Evolutionary conservation across 2,329 filamentous ascomycete species (phyloP).

Genomic region (Claviceps capensis): DNA sequence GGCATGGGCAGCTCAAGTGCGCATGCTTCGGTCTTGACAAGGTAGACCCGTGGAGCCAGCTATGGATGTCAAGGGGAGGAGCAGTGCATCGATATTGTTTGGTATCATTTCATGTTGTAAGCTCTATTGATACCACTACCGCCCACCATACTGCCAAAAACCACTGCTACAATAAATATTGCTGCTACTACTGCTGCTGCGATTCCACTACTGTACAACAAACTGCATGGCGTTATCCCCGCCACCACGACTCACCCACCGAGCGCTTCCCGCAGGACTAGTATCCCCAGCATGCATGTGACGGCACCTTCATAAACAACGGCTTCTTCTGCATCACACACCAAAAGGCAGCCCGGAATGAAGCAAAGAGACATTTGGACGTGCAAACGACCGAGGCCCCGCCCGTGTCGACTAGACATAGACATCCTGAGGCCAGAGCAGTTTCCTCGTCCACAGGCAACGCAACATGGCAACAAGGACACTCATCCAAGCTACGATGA

Average conservation of each 20-base stretch:
- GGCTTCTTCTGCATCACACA: background rate
- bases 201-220: background rate
- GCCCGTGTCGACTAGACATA: slow-evolving; percentile 4
- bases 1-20: too few relatives aligned
- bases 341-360: slow-evolving; percentile 3
- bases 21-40: too few relatives aligned
- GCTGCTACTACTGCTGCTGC: background rate
- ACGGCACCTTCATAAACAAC: background rate
- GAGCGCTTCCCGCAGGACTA: background rate
- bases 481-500: slow-evolving; percentile 54
- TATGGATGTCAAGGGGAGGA: too few relatives aligned
- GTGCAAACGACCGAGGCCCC: background rate
- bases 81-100: too few relatives aligned
- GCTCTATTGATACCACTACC: too few relatives aligned
- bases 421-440: slow-evolving; percentile 62
- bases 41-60: too few relatives aligned
- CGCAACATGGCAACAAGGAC: slow-evolving; percentile 59
- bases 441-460: slow-evolving; percentile 49
- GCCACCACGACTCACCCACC: background rate
- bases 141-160: too few relatives aligned
- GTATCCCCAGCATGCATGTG: background rate
- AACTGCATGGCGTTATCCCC: too few relatives aligned
- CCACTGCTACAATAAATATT: too few relatives aligned
- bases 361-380: slow-evolving; percentile 1
- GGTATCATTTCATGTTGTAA: too few relatives aligned